phyloP scores from a whole-genome alignment of 805 yeast genomes.

The Kluyveromyces wickerhamii region DNA sequence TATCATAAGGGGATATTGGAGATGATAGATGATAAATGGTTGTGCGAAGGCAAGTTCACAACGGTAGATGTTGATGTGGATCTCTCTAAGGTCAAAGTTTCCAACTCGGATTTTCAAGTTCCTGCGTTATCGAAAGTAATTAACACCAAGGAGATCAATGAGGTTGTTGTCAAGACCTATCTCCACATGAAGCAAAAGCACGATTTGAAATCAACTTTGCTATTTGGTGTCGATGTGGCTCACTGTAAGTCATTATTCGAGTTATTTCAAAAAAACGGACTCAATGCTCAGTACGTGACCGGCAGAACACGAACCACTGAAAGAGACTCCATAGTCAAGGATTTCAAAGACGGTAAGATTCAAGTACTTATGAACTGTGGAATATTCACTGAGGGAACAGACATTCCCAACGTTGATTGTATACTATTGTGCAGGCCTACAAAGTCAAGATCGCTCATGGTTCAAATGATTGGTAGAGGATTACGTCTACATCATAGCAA shows the following conservation, averaged over 20 bases:
- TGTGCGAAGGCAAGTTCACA: conserved; percentile 62
- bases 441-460: conserved; percentile 55
- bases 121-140: conserved; percentile 45
- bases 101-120: conserved; percentile 42
- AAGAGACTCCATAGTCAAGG: conserved; percentile 44
- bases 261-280: conserved; percentile 47
- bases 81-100: conserved; percentile 29
- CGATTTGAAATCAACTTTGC: conserved; percentile 48
- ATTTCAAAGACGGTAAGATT: conserved; percentile 53
- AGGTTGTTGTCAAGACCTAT: conserved; percentile 47
- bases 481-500: conserved; percentile 57
- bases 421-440: conserved; percentile 77
- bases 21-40: conserved; percentile 61
- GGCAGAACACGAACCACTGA: conserved; percentile 50
- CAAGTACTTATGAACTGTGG: conserved; percentile 81
- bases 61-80: conserved; percentile 44
- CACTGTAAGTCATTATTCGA: conserved; percentile 54
- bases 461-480: conserved; percentile 92
- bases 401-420: conserved; percentile 82
- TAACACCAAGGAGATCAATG: conserved; percentile 46
- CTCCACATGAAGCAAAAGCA: conserved; percentile 35
- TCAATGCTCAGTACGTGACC: conserved; percentile 64
- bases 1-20: conserved; percentile 57
- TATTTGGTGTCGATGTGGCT: conserved; percentile 68
- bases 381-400: conserved; percentile 92